These are phyloP conservation scores for Fusarium foetens DNA, from an alignment of 2,329 filamentous ascomycete species.

Conservation along the genomic window DNA sequence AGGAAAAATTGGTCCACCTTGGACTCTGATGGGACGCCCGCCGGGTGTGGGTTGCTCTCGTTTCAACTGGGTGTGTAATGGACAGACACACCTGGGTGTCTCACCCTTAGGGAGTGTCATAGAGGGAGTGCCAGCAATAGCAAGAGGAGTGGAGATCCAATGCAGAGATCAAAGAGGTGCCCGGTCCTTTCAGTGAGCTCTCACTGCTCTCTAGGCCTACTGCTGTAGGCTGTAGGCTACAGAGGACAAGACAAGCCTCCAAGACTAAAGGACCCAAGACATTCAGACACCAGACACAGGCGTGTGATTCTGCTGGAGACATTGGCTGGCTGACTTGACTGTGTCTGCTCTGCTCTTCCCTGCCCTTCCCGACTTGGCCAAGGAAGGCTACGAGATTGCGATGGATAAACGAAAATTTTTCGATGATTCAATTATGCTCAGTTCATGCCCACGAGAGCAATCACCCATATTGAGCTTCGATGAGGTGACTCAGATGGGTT, in stretches of 20 bases:
- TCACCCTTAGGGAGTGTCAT: constrained; percentile 17
- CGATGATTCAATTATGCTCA: constrained; percentile 32
- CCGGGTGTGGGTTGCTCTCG: constrained; percentile 29
- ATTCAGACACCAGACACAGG: constrained; percentile 40
- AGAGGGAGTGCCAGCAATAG: constrained; percentile 28
- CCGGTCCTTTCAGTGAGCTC: constrained; percentile 18
- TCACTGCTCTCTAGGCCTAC: constrained; percentile 4
- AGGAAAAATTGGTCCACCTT: constrained; percentile 24
- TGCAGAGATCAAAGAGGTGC: constrained; percentile 23
- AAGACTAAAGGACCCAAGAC: constrained; percentile 35
- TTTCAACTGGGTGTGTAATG: constrained; percentile 30
- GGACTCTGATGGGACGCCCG: constrained; percentile 29
- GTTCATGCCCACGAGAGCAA: constrained; percentile 33
- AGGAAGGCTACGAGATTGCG: constrained; percentile 30
- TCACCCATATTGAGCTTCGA: constrained; percentile 37
- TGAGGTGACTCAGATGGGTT: constrained; percentile 44
- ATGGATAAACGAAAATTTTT: constrained; percentile 32
- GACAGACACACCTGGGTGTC: constrained; percentile 31
- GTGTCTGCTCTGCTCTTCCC: constrained; percentile 19
- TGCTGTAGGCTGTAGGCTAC: not conserved
- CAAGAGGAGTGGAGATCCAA: constrained; percentile 20
- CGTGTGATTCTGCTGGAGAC: constrained; percentile 42
- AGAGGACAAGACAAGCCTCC: constrained; percentile 17
- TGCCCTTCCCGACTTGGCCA: constrained; percentile 12
- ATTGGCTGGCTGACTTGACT: constrained; percentile 26